A percentile compares a stretch with the other conserved stretches of the same genome.
phyloP scores from a whole-genome alignment of 805 yeast genomes.

The Spathaspora hagerdaliae region DNA sequence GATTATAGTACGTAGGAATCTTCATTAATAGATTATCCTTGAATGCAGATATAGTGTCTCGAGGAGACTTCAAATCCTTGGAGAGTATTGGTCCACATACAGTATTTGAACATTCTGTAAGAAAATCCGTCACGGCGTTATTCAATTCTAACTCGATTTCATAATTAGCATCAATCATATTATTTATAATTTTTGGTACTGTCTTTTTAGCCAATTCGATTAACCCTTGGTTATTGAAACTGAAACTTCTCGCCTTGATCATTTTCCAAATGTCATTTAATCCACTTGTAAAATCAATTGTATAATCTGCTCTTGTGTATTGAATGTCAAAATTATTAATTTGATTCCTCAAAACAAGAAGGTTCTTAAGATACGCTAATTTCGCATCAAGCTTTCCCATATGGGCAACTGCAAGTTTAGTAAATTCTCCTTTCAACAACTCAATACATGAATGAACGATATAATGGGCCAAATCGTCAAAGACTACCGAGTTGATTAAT shows the following conservation, averaged over 20 bases:
- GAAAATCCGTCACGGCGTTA: constrained; percentile 64
- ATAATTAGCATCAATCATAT: constrained; percentile 70
- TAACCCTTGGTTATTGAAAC: constrained; percentile 34
- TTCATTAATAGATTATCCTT: constrained; percentile 47
- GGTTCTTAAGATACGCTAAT: constrained; percentile 66
- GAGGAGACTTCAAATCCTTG: constrained; percentile 1
- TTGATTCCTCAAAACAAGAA: constrained; percentile 66
- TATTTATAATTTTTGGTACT: constrained; percentile 75
- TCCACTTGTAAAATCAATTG: constrained; percentile 75
- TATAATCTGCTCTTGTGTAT: constrained; percentile 64
- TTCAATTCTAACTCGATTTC: constrained; percentile 76
- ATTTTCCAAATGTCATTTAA: constrained; percentile 44
- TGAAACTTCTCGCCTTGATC: constrained; percentile 40
- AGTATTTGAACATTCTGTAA: constrained; percentile 43
- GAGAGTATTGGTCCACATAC: constrained; percentile 45
- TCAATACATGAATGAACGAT: constrained; percentile 74
- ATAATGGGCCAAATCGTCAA: constrained; percentile 86
- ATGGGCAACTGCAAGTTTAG: constrained; percentile 39
- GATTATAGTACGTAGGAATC: constrained; percentile 52
- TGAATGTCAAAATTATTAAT: constrained; percentile 77
- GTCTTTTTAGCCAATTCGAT: constrained; percentile 57
- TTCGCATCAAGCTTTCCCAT: constrained; percentile 56
- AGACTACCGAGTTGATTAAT: constrained; percentile 68
- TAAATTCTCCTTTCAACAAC: constrained; percentile 53
- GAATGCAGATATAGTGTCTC: constrained; percentile 32